These are phyloP conservation scores for Annulohypoxylon truncatum DNA, from an alignment of 2,329 filamentous ascomycete genomes.

Conservation along the genomic window DNA sequence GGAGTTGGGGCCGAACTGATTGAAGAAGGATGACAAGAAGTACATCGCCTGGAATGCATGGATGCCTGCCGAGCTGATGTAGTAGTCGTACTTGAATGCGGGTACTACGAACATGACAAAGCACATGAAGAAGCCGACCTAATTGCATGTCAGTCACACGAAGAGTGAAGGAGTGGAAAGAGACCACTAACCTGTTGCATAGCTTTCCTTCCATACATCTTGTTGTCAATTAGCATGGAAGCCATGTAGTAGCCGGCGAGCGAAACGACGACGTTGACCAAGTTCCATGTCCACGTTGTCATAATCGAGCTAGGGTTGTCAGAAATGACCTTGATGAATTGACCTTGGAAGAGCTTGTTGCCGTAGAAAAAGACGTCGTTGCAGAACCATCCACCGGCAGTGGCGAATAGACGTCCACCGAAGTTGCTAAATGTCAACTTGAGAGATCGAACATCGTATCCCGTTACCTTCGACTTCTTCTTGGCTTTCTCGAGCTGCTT, in stretches of 20 bases:
- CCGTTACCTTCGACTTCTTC: conserved; percentile 87
- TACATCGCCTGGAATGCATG: conserved; percentile 98
- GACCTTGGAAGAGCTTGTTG: conserved; percentile 95
- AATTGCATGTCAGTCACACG: conserved; percentile 10
- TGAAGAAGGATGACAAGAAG: conserved; percentile 98
- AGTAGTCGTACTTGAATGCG: conserved; percentile 89
- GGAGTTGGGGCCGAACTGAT: conserved; percentile 96
- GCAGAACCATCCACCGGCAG: conserved; percentile 90
- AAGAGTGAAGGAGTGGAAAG: neutral
- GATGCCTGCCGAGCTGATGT: conserved; percentile 76
- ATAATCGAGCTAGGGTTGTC: conserved; percentile 77
- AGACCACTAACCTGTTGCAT: conserved; percentile 77
- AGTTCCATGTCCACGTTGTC: conserved; percentile 90
- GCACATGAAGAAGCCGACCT: conserved; percentile 86
- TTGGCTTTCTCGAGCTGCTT: conserved; percentile 86
- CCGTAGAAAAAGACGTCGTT: conserved; percentile 99
- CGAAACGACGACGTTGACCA: conserved; percentile 89
- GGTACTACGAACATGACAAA: conserved; percentile 95
- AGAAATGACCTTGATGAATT: conserved; percentile 88
- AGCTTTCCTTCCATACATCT: conserved; percentile 93
- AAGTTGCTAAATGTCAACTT: conserved; percentile 84
- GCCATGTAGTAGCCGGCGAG: conserved; percentile 91
- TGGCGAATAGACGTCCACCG: conserved; percentile 86
- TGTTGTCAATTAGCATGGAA: conserved; percentile 91
- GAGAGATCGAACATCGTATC: conserved; percentile 90